Percentiles rank a stretch among this genome's conserved stretches.
These are phyloP conservation scores for Colletotrichum chrysophilum DNA, from an alignment of 2,329 filamentous ascomycete genomes.

Conservation along the genomic window DNA sequence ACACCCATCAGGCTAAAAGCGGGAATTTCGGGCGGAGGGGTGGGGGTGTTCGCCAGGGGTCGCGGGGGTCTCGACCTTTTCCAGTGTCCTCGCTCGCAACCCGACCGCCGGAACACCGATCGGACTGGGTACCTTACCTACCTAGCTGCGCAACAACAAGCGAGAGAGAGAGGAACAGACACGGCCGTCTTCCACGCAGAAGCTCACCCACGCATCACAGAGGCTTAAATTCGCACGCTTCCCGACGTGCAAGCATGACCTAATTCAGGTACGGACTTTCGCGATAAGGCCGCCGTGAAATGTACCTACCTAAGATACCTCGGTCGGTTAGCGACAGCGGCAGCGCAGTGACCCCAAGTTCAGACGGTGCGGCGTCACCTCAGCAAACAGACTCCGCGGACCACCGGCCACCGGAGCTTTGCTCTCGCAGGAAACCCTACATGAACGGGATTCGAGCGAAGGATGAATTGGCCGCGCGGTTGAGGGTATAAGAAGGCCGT, in stretches of 20 bases:
- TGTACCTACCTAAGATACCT: too few relatives aligned
- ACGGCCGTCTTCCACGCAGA: not conserved
- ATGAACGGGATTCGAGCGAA: not conserved
- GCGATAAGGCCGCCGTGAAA: not conserved
- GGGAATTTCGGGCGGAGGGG: not conserved
- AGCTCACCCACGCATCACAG: not conserved
- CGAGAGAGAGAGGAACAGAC: not conserved
- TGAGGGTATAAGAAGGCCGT: not conserved
- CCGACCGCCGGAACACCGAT: not conserved
- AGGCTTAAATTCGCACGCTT: not conserved
- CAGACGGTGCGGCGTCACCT: not conserved
- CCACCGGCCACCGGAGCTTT: not conserved
- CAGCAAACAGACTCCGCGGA: not conserved
- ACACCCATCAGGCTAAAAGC: not conserved
- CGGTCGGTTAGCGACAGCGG: not conserved
- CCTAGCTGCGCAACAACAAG: not conserved
- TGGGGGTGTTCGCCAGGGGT: not conserved
- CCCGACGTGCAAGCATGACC: not conserved
- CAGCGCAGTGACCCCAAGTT: not conserved
- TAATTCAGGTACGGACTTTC: accelerated
- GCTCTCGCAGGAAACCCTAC: not conserved
- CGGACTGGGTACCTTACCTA: not conserved
- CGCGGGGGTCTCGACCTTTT: not conserved
- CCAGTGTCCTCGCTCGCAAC: not conserved
- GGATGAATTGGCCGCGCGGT: not conserved